Conservation (phyloP, 179 eudicot genomes). For the Amaranthus tricolor region DNA sequence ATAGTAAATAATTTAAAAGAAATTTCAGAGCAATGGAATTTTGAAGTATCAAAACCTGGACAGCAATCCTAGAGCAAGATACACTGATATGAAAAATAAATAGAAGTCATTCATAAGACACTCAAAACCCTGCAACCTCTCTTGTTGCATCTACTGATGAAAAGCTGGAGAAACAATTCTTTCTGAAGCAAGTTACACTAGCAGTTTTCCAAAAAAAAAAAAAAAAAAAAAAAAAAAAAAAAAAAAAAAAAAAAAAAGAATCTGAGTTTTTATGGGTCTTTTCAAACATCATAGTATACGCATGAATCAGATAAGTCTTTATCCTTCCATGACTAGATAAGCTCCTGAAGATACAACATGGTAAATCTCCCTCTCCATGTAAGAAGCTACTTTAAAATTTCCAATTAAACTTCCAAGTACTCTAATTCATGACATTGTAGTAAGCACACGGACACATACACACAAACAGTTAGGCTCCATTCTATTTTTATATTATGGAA, state of each 20-base stretch:
- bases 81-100: neutral
- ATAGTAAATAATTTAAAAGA: neutral
- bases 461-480: neutral
- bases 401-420: neutral
- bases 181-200: neutral
- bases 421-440: neutral
- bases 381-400: neutral
- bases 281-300: neutral
- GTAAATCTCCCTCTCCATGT: conserved; percentile 2
- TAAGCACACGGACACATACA: neutral
- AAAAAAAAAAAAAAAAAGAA: neutral
- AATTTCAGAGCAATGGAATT: too few relatives aligned
- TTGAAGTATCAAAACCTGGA: too few relatives aligned
- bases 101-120: neutral
- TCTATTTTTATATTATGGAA: neutral
- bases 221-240: neutral
- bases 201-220: neutral
- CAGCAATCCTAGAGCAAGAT: neutral
- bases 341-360: neutral
- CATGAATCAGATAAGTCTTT: neutral
- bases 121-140: neutral
- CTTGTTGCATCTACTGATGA: neutral
- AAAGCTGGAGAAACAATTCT: neutral
- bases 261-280: too few relatives aligned
- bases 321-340: conserved; percentile 4